Base-by-base conservation (phyloP, 768 basidiomycete species). In the Infundibulicybe gibba region DNA sequence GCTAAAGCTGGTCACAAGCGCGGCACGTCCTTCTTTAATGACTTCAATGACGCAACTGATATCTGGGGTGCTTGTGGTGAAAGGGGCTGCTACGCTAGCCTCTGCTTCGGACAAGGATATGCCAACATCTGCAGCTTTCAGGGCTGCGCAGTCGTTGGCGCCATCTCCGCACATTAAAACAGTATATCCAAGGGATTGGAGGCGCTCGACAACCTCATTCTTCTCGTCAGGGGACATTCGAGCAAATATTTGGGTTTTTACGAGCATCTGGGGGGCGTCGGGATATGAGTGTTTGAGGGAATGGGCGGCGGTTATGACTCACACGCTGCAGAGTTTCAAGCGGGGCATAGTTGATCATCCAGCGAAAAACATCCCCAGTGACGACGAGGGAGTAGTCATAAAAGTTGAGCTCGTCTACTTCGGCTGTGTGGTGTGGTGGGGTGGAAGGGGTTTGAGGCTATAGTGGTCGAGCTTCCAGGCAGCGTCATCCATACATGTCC, bases 201-300 rank as follows among this genome's bases (percentile, higher is more conserved):
- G 73, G 2, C 95, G 81, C 64, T 98, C 95, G 14, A 99, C 91
- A 14, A 98, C 83, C 63, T 99, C 97, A 55, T 97, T 95, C 69
- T 99, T 99, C 72, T 98, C 97, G 61, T 98, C 97, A 0, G 97
- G 97, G 8, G 97, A 99, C 97, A 99, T 98, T 17, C 97, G 82
- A 8, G 97, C 94, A 62, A 94, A 99, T 40, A 98, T 85, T 62
- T 97, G 91, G 2, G 94, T 83, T 65, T 95, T 95, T 30, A 97
- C 89, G 15, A 99, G 83, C 93, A 99, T 97, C 95, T 97, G 45
- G 25, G 32, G 41, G 35, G 48, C n/a, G 11, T 45, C 40, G 49
- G 38, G 39, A 45, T 32, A 15, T 15, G 25, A 21, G 41, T 14
- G 42, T 35, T 30, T 14, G 13, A 44, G n/a, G 39, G 32, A 6